A percentile compares a stretch with the other conserved stretches of the same genome.
Conservation (phyloP, 768 basidiomycete species). For the Boletellus ananas region DNA sequence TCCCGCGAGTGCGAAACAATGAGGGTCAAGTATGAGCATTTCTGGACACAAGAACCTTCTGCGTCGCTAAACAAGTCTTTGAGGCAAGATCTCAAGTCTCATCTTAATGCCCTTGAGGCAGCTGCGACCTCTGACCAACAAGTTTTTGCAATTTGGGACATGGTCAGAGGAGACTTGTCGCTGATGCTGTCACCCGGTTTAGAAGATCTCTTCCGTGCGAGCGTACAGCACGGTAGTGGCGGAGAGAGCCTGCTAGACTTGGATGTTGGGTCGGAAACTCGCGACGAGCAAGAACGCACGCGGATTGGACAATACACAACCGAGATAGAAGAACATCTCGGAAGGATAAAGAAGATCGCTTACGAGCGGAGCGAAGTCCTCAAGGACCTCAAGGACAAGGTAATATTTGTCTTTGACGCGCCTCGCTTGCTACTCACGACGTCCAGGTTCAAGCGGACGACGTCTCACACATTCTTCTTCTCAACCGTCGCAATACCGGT, state of each 20-base stretch:
- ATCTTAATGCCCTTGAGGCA: slow-evolving; percentile 65
- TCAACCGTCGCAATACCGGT: slow-evolving; percentile 80
- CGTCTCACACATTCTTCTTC: slow-evolving; percentile 88
- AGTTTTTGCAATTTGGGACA: slow-evolving; percentile 68
- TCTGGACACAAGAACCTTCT: slow-evolving; percentile 85
- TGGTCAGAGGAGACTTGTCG: slow-evolving; percentile 59
- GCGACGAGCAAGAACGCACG: slow-evolving; percentile 62
- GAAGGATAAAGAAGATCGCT: slow-evolving; percentile 75
- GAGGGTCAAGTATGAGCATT: slow-evolving; percentile 82
- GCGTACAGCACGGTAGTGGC: slow-evolving; percentile 36
- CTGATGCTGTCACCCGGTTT: slow-evolving; percentile 56
- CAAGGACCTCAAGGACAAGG: slow-evolving; percentile 96
- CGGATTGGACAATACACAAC: slow-evolving; percentile 64
- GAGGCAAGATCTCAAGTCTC: slow-evolving; percentile 77
- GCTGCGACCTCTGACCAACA: slow-evolving; percentile 79
- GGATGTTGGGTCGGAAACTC: slow-evolving; percentile 58
- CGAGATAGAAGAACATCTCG: slow-evolving; percentile 77
- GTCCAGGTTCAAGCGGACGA: slow-evolving; percentile 92
- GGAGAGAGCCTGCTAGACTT: slow-evolving; percentile 63
- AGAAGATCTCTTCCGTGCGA: slow-evolving; percentile 61
- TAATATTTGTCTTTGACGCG: slow-evolving; percentile 24
- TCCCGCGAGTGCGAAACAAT: slow-evolving; percentile 83
- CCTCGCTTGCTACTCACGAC: background rate
- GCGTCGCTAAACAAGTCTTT: slow-evolving; percentile 66
- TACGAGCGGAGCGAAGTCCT: slow-evolving; percentile 82